Percentiles rank a stretch among this genome's conserved stretches.
Conservation (phyloP, 2,329 filamentous ascomycete species). For the Claviceps cyperi region DNA sequence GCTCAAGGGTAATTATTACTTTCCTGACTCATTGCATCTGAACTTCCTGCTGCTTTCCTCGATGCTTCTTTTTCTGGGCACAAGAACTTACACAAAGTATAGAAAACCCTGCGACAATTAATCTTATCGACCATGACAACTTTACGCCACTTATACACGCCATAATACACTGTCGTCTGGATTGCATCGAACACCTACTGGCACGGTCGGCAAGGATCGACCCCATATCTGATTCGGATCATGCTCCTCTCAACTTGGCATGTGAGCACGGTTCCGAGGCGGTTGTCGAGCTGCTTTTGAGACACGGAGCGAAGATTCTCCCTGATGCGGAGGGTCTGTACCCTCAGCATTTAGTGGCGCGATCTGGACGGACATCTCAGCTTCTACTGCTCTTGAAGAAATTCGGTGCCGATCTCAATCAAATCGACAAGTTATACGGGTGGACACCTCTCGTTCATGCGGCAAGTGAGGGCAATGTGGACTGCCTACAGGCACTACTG, state of each 20-base stretch:
- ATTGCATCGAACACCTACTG: conserved; percentile 68
- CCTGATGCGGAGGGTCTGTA: conserved; percentile 92
- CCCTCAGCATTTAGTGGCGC: conserved; percentile 90
- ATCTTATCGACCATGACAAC: conserved; percentile 88
- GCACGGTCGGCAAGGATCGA: conserved; percentile 70
- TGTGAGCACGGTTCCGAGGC: conserved; percentile 82
- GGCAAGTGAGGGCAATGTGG: conserved; percentile 87
- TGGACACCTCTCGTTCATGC: conserved; percentile 97
- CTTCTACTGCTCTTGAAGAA: conserved; percentile 67
- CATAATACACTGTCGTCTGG: conserved; percentile 74
- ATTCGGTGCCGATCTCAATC: conserved; percentile 80
- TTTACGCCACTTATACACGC: conserved; percentile 93
- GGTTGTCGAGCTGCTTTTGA: conserved; percentile 73
- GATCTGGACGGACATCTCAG: conserved; percentile 69
- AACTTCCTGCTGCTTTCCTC: not conserved
- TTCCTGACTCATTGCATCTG: not conserved
- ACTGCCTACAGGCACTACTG: conserved; percentile 69
- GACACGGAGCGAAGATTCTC: conserved; percentile 67
- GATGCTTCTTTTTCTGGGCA: not conserved
- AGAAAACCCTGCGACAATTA: conserved; percentile 61
- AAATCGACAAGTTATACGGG: conserved; percentile 88
- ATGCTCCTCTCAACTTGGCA: conserved; percentile 85
- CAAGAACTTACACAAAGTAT: not conserved
- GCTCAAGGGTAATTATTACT: conserved; percentile 37
- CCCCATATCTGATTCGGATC: conserved; percentile 72